These are phyloP conservation scores for Aureobasidium vineae DNA, from an alignment of 2,329 filamentous ascomycete genomes.

Conservation along the genomic window DNA sequence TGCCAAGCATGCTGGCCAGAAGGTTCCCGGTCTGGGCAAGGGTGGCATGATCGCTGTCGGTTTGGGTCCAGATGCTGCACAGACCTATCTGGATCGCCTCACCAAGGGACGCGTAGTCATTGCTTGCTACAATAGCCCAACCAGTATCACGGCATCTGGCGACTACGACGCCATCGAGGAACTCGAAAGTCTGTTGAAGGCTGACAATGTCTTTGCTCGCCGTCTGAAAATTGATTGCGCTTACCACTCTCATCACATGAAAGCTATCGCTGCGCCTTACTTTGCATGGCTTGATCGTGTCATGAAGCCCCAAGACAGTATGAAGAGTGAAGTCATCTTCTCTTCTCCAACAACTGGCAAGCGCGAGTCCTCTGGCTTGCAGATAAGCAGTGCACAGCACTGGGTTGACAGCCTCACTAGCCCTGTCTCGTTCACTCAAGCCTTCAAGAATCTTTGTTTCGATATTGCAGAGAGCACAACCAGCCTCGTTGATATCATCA, in stretches of 20 bases:
- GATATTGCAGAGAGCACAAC: neutral
- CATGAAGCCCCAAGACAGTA: neutral
- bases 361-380: too few relatives aligned
- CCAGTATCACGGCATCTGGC: conserved; percentile 49
- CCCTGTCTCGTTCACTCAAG: conserved; percentile 48
- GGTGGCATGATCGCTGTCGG: conserved; percentile 40
- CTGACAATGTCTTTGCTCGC: neutral
- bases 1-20: conserved; percentile 26
- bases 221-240: neutral
- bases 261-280: too few relatives aligned
- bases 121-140: conserved; percentile 42
- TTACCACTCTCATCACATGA: conserved; percentile 2
- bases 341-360: neutral
- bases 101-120: conserved; percentile 25
- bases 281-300: neutral
- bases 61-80: conserved; percentile 24
- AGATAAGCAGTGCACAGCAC: conserved; percentile 35
- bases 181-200: neutral
- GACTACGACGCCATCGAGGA: conserved; percentile 32
- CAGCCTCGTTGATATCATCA: conserved; percentile 30
- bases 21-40: neutral
- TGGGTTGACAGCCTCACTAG: conserved; percentile 50
- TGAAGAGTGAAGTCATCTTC: too few relatives aligned
- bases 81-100: conserved; percentile 12
- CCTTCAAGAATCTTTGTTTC: conserved; percentile 32